Percentiles rank a stretch among this genome's conserved stretches.
Conservation (phyloP, 2,329 filamentous ascomycete genomes). For the Penicillium sp. region DNA sequence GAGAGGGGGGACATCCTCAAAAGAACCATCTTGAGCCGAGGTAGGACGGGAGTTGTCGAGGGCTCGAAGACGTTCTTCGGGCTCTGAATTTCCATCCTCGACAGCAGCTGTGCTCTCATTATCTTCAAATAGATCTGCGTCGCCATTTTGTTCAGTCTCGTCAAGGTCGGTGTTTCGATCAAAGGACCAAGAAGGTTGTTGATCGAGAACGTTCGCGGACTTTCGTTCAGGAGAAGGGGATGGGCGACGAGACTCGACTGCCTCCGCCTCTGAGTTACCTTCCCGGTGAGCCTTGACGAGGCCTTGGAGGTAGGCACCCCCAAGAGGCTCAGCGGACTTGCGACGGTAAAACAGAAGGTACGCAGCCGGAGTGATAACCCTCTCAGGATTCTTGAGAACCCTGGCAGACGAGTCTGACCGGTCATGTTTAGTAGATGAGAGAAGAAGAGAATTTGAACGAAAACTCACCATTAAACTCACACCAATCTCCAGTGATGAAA, state of each 20-base stretch:
- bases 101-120: conserved; percentile 39
- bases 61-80: conserved; percentile 29
- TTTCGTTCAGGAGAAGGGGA: conserved; percentile 22
- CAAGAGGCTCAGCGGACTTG: conserved; percentile 68
- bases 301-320: conserved; percentile 66
- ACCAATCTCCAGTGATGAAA: conserved; percentile 84
- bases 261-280: conserved; percentile 38
- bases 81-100: conserved; percentile 32
- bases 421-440: conserved; percentile 38
- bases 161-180: conserved; percentile 16
- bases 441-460: not conserved
- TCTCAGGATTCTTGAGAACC: conserved; percentile 53
- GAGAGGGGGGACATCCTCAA: conserved; percentile 31
- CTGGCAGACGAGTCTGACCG: conserved; percentile 66
- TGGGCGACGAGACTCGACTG: conserved; percentile 26
- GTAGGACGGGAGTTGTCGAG: conserved; percentile 21
- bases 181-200: conserved; percentile 37
- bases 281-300: conserved; percentile 60
- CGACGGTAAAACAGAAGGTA: conserved; percentile 96
- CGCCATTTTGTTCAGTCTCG: conserved; percentile 13
- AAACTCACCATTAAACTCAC: conserved; percentile 81
- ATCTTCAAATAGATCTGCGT: conserved; percentile 35
- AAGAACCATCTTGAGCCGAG: conserved; percentile 25
- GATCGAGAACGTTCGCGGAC: conserved; percentile 19
- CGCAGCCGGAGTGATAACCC: conserved; percentile 67